These are phyloP conservation scores for Amylostereum chailletii DNA, from an alignment of 1,284 basidiomycete genomes.

Conservation along the genomic window DNA sequence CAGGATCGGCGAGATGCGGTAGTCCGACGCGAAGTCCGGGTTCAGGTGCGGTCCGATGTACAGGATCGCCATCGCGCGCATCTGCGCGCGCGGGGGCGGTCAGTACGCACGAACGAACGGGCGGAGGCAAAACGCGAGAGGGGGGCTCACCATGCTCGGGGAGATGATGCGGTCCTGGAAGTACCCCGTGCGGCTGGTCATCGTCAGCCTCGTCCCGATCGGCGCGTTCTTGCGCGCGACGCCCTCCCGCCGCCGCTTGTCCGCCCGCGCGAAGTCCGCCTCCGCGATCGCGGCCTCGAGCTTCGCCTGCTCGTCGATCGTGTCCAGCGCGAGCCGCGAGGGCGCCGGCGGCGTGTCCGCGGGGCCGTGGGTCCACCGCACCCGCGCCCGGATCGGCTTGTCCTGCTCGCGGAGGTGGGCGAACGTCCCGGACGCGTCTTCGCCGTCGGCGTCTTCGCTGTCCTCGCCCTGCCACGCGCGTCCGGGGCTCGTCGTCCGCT, in stretches of 20 bases:
- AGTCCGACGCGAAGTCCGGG: constrained; percentile 92
- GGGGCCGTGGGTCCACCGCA: constrained; percentile 29
- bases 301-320: constrained; percentile 15
- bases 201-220: constrained; percentile 83
- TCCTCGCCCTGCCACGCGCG: constrained; percentile 18
- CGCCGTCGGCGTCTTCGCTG: constrained; percentile 45
- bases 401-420: constrained; percentile 46
- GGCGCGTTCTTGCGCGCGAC: constrained; percentile 25
- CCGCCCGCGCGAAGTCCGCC: constrained; percentile 10
- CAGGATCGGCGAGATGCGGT: constrained; percentile 90
- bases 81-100: constrained; percentile 39
- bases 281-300: constrained; percentile 9
- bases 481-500: too few relatives aligned
- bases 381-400: constrained; percentile 51
- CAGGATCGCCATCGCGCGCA: constrained; percentile 97
- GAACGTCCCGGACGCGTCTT: constrained; percentile 32
- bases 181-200: constrained; percentile 93
- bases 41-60: constrained; percentile 91
- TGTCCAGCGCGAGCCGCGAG: constrained; percentile 18
- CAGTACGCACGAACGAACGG: background rate
- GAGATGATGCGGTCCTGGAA: constrained; percentile 90
- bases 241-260: constrained; percentile 18
- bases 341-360: background rate
- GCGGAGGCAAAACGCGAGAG: background rate
- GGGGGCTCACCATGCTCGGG: constrained; percentile 75